Evolutionary conservation across 345 rosid genomes (phyloP).

Genomic region (Eucalyptus pauciflora): DNA sequence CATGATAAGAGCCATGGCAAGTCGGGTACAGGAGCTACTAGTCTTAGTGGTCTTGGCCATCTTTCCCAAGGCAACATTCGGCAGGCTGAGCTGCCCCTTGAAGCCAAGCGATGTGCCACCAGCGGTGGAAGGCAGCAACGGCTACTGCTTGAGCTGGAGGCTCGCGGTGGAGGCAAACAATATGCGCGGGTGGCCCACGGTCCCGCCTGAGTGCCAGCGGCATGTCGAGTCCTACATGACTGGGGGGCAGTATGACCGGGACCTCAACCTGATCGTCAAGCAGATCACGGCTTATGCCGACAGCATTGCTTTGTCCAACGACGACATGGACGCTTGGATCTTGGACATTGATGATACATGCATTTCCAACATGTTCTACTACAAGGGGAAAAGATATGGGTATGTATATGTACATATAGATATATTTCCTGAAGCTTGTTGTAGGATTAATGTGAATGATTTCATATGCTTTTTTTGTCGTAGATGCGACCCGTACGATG

Average conservation of each 20-base stretch:
- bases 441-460: background rate
- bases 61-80: background rate
- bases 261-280: conserved; percentile 38
- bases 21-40: background rate
- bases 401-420: background rate
- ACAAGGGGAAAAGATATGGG: conserved; percentile 70
- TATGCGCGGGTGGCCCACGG: conserved; percentile 61
- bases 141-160: conserved; percentile 76
- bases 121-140: background rate
- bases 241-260: conserved; percentile 66
- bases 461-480: background rate
- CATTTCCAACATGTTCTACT: conserved; percentile 67
- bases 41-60: background rate
- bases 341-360: conserved; percentile 93
- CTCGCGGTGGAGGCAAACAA: conserved; percentile 80
- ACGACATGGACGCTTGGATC: conserved; percentile 84
- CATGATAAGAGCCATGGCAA: background rate
- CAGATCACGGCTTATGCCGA: conserved; percentile 34
- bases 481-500: conserved; percentile 86
- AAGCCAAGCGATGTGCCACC: background rate
- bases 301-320: conserved; percentile 13
- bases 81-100: background rate
- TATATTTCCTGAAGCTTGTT: background rate
- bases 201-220: conserved; percentile 47
- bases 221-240: conserved; percentile 57